phyloP scores from a whole-genome alignment of 2,329 filamentous ascomycete genomes.

The Verticillium nonalfalfae region DNA sequence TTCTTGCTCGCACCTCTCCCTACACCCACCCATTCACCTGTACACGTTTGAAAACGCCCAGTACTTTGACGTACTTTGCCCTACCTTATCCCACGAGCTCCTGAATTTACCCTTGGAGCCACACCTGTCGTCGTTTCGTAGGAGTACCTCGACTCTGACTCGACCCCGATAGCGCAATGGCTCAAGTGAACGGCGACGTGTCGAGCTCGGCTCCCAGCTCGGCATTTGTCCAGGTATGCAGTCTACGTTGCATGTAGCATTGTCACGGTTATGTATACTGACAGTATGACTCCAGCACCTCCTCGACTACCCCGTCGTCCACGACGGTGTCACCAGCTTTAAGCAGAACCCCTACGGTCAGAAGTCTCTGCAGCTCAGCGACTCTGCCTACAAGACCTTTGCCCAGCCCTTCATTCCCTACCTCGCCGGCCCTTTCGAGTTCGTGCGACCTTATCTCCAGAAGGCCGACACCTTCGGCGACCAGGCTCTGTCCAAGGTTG shows the following conservation, averaged over 20 bases:
- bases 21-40: background rate
- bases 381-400: slow-evolving; percentile 69
- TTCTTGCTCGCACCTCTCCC: background rate
- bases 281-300: slow-evolving; percentile 57
- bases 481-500: slow-evolving; percentile 62
- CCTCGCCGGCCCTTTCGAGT: slow-evolving; percentile 71
- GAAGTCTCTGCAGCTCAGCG: slow-evolving; percentile 70
- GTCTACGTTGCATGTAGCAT: background rate
- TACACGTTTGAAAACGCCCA: background rate
- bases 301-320: slow-evolving; percentile 75
- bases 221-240: slow-evolving; percentile 41
- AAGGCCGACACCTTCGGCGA: slow-evolving; percentile 75
- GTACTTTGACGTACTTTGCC: background rate
- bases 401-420: slow-evolving; percentile 74
- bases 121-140: background rate
- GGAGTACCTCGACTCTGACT: background rate
- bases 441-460: slow-evolving; percentile 76
- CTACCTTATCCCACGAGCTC: background rate
- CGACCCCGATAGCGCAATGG: slow-evolving; percentile 17
- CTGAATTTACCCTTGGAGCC: background rate
- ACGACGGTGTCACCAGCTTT: slow-evolving; percentile 71
- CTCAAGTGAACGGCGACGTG: slow-evolving; percentile 46
- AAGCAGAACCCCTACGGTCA: slow-evolving; percentile 78
- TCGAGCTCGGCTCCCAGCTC: slow-evolving; percentile 36
- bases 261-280: background rate